Evolutionary conservation across 257 asterid genomes (phyloP), one percentile per base, ranked within the genome.

Genomic region (Eucommia ulmoides): DNA sequence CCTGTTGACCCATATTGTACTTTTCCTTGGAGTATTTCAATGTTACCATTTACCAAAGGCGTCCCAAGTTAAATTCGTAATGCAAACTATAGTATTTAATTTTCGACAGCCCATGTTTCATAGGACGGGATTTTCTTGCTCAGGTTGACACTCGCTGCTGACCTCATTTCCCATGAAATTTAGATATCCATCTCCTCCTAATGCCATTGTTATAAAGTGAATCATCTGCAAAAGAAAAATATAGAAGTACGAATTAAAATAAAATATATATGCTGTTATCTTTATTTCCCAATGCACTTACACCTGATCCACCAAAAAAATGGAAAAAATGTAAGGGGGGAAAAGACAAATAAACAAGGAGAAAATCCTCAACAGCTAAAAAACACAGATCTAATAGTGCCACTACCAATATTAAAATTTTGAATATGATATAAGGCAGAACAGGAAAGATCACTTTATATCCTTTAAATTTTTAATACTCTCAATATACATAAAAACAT

Each of bases 161-260:
- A 85, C 98, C 96, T 89, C 98, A 45, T 89, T 89, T 63, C 98
- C 98, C 98, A 89, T 85, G 83, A 89, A 89, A 77, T 75, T 82
- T 51, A 89, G 93, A 74, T 89, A 85, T 20, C 96, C 98, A 54
- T 83, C 98, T 73, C 98, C 98, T 65, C 96, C 98, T 66, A 89
- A 63, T 60, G 94, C 85, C 96, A 85, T 83, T 0, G 98, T 85
- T 53, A 85, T 50, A 72, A 82, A 89, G 67, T 89, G 98, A 62
- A 89, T 89, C 93, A 89, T 89, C 98, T 89, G 92, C 73, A 59
- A 12, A 42, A 62, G 53, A 29, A 66, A 22, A 49, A 20, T 14
- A 26, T 38, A 57, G 61, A 56, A 49, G 49, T 41, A 15, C 16
- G 47, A 15, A 41, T 21, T 17, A 41, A 16, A 41, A 8, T 18